phyloP scores from a whole-genome alignment of 169 alveolate genomes.

The Cryptosporidium ubiquitum region DNA sequence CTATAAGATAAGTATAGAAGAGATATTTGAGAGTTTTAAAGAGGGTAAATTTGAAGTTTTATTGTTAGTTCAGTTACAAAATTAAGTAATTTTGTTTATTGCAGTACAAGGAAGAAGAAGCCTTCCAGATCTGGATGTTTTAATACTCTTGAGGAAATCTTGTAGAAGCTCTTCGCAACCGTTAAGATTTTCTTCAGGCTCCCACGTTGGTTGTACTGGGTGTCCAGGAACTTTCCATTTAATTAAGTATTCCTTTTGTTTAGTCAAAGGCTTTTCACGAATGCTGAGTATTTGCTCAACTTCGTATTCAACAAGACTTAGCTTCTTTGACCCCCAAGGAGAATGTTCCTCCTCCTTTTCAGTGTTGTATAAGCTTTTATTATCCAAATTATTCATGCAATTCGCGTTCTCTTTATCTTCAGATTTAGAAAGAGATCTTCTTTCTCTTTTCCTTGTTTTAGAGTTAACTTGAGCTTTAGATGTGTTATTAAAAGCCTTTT shows the following conservation, averaged over 20 bases:
- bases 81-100: background rate
- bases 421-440: background rate
- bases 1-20: background rate
- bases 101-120: conserved; percentile 62
- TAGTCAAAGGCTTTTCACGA: conserved; percentile 65
- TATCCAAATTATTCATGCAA: background rate
- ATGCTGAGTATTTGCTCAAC: conserved; percentile 69
- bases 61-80: background rate
- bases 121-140: conserved; percentile 73
- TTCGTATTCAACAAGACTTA: conserved; percentile 61
- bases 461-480: background rate
- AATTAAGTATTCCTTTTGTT: conserved; percentile 56
- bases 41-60: background rate
- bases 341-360: background rate
- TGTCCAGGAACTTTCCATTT: conserved; percentile 73
- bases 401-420: conserved; percentile 17
- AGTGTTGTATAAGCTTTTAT: background rate
- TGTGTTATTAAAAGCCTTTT: background rate
- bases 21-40: background rate
- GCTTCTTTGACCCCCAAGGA: conserved; percentile 23
- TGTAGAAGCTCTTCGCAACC: conserved; percentile 66
- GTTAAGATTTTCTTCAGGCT: conserved; percentile 66
- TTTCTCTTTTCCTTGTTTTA: conserved; percentile 47
- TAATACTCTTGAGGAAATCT: conserved; percentile 40
- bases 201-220: conserved; percentile 75